These are phyloP conservation scores for Starmera pachycereana DNA, from an alignment of 805 yeast species.

Conservation along the genomic window DNA sequence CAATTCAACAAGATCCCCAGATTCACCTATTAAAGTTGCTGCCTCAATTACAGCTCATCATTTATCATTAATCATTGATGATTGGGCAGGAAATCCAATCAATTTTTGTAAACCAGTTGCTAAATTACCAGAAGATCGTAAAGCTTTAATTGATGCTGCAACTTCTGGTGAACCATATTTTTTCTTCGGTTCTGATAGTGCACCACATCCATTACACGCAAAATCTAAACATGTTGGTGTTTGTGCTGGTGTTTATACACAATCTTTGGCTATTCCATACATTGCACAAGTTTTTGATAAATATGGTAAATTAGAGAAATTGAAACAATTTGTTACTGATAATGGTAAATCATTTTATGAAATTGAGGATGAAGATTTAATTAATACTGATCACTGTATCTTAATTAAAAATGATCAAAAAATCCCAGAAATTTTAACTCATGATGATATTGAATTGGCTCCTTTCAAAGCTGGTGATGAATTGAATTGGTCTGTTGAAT, in stretches of 20 bases:
- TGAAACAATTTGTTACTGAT: constrained; percentile 67
- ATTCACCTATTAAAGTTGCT: constrained; percentile 49
- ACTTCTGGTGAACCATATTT: constrained; percentile 86
- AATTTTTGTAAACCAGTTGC: constrained; percentile 98
- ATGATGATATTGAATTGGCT: constrained; percentile 45
- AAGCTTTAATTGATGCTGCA: constrained; percentile 79
- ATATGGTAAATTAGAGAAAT: constrained; percentile 48
- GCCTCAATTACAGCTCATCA: constrained; percentile 97
- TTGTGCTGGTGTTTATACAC: constrained; percentile 98
- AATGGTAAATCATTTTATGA: constrained; percentile 67
- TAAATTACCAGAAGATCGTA: constrained; percentile 75
- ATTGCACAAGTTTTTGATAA: constrained; percentile 79
- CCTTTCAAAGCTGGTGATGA: constrained; percentile 82
- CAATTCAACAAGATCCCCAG: constrained; percentile 31
- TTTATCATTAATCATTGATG: constrained; percentile 75
- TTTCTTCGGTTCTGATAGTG: constrained; percentile 96
- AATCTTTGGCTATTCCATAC: constrained; percentile 70
- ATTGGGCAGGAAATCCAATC: constrained; percentile 94
- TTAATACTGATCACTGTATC: constrained; percentile 36
- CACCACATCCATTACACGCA: constrained; percentile 84
- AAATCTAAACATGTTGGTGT: constrained; percentile 75
- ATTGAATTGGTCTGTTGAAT: constrained; percentile 63
- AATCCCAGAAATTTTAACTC: constrained; percentile 50
- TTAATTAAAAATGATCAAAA: constrained; percentile 42
- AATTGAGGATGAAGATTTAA: constrained; percentile 34